These are phyloP conservation scores for Plectranthus barbatus DNA, from an alignment of 257 asterid genomes.

Conservation along the genomic window DNA sequence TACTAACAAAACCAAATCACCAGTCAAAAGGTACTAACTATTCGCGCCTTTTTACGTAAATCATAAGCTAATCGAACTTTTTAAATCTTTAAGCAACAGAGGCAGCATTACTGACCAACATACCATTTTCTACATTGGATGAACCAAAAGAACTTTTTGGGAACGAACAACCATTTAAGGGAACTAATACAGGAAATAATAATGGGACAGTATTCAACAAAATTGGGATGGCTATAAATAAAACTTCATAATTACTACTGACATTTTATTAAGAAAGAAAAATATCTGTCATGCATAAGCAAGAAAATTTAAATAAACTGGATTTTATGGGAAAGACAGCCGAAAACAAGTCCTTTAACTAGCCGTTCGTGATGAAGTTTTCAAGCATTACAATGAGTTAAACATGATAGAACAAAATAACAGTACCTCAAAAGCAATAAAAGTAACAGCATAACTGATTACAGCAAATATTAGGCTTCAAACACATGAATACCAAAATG, in stretches of 20 bases:
- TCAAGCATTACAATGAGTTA: not conserved
- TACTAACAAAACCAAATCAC: not conserved
- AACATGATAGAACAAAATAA: not conserved
- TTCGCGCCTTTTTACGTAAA: not conserved
- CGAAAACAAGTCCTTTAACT: not conserved
- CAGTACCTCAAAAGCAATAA: not conserved
- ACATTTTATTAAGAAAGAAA: not conserved
- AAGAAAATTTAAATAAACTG: not conserved
- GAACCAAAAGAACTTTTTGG: not conserved
- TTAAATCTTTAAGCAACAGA: not conserved
- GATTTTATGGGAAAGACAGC: not conserved
- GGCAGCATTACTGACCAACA: not conserved
- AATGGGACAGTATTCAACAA: not conserved
- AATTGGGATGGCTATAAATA: not conserved
- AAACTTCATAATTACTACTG: not conserved
- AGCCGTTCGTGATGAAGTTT: not conserved
- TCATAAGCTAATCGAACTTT: no score
- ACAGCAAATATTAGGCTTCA: not conserved
- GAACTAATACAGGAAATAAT: not conserved
- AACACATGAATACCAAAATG: not conserved
- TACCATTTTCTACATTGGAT: not conserved
- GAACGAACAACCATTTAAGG: not conserved
- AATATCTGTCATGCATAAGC: not conserved
- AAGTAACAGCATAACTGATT: no score
- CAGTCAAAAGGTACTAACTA: not conserved